Percentiles rank a stretch among this genome's conserved stretches.
Conservation (phyloP, 164 flowering plant species). For the Protea cynaroides region DNA sequence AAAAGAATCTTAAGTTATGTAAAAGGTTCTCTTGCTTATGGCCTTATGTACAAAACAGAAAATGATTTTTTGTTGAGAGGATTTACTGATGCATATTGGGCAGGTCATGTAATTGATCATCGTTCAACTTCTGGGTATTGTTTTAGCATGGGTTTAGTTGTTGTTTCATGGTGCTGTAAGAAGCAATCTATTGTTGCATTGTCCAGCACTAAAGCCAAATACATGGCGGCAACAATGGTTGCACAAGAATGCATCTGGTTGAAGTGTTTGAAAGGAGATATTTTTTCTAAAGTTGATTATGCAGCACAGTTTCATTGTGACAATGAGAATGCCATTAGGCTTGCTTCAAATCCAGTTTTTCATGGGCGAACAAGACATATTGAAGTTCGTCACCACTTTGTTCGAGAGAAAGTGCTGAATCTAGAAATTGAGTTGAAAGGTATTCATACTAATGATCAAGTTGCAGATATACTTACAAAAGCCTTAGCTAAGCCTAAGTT, state of each 20-base stretch:
- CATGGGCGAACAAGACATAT: no score
- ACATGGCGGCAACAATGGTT: conserved; percentile 14
- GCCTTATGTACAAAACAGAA: not conserved
- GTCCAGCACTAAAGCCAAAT: conserved; percentile 16
- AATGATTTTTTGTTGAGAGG: not conserved
- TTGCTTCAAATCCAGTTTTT: conserved; percentile 1
- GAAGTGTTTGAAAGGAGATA: not conserved
- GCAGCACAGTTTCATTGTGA: not conserved
- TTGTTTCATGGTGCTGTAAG: not conserved
- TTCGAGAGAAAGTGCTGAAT: conserved; percentile 6
- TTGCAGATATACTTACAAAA: conserved; percentile 13
- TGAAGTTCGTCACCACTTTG: no score
- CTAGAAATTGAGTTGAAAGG: conserved; percentile 1
- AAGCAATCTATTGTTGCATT: conserved; percentile 4
- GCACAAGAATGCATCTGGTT: conserved; percentile 15
- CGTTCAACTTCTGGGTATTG: not conserved
- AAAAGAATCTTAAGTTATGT: conserved; percentile 12
- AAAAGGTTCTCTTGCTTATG: conserved; percentile 6
- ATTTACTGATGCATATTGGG: not conserved
- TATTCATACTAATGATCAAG: conserved; percentile 6
- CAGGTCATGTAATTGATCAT: not conserved
- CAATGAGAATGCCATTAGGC: conserved; percentile 5
- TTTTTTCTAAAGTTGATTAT: not conserved
- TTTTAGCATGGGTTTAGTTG: not conserved
- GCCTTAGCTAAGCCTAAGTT: conserved; percentile 6